Base-by-base conservation (phyloP, 257 asterid genomes). In the Przewalskia tangutica region DNA sequence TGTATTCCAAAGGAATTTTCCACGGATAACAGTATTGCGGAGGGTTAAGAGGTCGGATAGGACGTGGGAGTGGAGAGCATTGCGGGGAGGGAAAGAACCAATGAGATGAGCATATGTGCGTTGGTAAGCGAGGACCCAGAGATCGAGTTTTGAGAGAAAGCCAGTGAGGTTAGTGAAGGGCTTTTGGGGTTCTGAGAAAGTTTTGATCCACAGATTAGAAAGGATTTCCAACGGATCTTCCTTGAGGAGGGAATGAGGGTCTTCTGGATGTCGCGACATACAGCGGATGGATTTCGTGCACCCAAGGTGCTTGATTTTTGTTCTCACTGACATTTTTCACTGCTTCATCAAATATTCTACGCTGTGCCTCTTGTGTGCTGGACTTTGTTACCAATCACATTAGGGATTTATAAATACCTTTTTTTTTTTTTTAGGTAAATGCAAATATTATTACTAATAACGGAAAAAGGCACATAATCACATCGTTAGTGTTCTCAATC, bases 91-190 rank as follows among this genome's bases (percentile, higher is more conserved):
- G 84, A 91, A 95, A 4, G 97, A 85, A 38, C 99, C 99, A 66
- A 94, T 92, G 51, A 89, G 88, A 77, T 95, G 96, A 56, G 98
- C 98, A 84, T 92, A 92, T 2, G 97, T 88, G 53, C 99, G 92
- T 89, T 95, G 99, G 88, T 95, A 95, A 60, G 99, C 98, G 82
- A 95, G 97, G 54, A 94, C 89, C 98, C 98, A 95, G 20, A 95
- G 93, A 84, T 95, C 97, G 81, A 91, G 85, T 80, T 95, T 94
- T 1, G 97, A 88, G 86, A 95, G 92, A 85, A 95, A 94, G 76
- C 98, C 98, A 78, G 97, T 85, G 85, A 95, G 98, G 78, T 92
- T 92, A 67, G 86, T 79, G 88, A 92, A 91, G 84, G 96, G 93
- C 55, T 90, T 90, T 38, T 85, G 84, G 54, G 89, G 88, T 87